These are phyloP conservation scores for Penicillium frequentans DNA, from an alignment of 2,329 filamentous ascomycete species.

Conservation along the genomic window DNA sequence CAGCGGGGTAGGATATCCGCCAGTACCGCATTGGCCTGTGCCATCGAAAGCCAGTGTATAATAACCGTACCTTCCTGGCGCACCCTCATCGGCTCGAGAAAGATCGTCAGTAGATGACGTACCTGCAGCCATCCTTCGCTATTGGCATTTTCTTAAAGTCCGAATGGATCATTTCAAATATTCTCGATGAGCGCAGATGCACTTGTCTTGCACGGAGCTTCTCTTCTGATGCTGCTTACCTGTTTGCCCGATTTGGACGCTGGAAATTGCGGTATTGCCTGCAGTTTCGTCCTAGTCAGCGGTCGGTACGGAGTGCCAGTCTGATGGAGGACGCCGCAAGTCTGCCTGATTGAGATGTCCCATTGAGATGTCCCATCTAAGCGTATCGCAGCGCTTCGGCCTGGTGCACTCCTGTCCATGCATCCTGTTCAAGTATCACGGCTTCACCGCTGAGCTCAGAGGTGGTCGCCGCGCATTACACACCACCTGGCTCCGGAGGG, in stretches of 20 bases:
- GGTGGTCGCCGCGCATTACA: background rate
- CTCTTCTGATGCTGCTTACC: background rate
- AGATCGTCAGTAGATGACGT: background rate
- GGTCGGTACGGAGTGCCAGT: slow-evolving; percentile 1
- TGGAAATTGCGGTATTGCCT: background rate
- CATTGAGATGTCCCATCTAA: slow-evolving; percentile 1
- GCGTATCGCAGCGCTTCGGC: background rate
- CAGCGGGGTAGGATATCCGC: no score
- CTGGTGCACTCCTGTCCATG: background rate
- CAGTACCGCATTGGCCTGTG: no score
- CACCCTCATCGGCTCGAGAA: background rate
- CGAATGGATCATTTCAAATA: background rate
- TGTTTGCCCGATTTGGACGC: background rate
- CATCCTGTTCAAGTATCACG: background rate
- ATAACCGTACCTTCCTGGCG: no score
- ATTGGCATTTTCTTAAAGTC: background rate
- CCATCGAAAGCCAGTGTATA: no score
- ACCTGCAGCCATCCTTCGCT: background rate
- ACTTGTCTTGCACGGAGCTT: background rate
- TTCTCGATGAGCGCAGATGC: background rate
- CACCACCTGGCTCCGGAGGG: background rate
- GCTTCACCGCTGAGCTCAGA: slow-evolving; percentile 1
- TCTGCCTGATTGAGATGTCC: background rate
- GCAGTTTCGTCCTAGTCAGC: background rate
- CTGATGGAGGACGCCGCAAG: background rate